Conservation (phyloP, 306 rosid species). For the Cyclanthera cordifolia region DNA sequence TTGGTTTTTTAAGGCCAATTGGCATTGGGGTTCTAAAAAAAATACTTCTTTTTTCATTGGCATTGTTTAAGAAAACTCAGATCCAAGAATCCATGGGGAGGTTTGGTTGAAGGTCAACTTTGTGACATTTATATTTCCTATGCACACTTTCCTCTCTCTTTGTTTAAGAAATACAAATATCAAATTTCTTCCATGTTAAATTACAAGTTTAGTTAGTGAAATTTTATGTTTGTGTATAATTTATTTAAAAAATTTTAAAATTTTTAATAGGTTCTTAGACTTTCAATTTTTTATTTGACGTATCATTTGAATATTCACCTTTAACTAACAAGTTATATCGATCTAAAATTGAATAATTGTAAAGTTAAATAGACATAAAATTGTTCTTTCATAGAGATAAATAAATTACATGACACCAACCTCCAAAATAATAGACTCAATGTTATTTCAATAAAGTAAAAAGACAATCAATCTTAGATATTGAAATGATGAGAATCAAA, state of each 20-base stretch:
- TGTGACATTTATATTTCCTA: neutral
- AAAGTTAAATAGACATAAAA: too few species aligned
- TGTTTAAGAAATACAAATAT: neutral
- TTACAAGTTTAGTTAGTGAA: too few species aligned
- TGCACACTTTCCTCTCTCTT: neutral
- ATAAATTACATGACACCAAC: too few species aligned
- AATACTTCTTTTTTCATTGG: neutral
- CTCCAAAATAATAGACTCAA: neutral
- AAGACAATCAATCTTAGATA: neutral
- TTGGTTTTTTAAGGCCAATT: neutral
- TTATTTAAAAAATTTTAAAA: too few species aligned
- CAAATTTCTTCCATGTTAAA: neutral
- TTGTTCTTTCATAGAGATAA: neutral
- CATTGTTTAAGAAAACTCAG: slow-evolving; percentile 7
- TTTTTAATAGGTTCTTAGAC: too few species aligned
- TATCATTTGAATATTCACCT: too few species aligned
- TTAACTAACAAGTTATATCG: too few species aligned
- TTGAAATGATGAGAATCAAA: neutral
- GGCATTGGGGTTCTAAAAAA: neutral
- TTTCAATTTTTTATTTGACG: too few species aligned
- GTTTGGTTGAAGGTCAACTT: neutral
- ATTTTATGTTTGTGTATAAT: too few species aligned
- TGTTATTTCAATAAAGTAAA: neutral
- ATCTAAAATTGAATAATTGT: too few species aligned
- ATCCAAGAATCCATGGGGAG: slow-evolving; percentile 13